A percentile compares a stretch with the other conserved stretches of the same genome.
These are phyloP conservation scores for Tephrocybe sp. DNA, from an alignment of 768 basidiomycete species.

Conservation along the genomic window DNA sequence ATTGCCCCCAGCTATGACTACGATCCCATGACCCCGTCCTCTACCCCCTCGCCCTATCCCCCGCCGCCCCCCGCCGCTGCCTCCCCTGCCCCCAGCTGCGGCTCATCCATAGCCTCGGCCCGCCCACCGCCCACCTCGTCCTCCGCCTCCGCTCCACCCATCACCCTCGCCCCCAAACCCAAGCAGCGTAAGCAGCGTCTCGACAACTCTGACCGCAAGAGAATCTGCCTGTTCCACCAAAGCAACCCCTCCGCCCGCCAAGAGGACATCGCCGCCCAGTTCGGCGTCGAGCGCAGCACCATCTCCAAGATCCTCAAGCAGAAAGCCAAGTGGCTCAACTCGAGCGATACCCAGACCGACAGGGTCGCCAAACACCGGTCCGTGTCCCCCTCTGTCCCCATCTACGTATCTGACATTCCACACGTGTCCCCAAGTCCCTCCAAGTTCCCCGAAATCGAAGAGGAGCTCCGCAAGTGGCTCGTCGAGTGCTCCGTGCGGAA, in stretches of 20 bases:
- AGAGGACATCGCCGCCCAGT: conserved; percentile 78
- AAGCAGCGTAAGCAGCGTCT: conserved; percentile 73
- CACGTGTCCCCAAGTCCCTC: conserved; percentile 50
- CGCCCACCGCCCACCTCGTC: conserved; percentile 54
- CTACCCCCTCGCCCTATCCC: conserved; percentile 48
- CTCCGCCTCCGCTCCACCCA: conserved; percentile 31
- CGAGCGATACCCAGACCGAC: conserved; percentile 56
- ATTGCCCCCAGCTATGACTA: conserved; percentile 32
- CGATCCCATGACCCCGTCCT: conserved; percentile 44
- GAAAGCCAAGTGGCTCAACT: conserved; percentile 79
- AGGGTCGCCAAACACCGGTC: conserved; percentile 73
- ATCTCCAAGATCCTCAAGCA: conserved; percentile 90
- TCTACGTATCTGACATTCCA: neutral
- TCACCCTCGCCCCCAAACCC: neutral
- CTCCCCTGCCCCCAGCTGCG: conserved; percentile 66
- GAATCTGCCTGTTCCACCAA: conserved; percentile 68
- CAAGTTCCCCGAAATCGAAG: conserved; percentile 80
- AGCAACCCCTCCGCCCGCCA: conserved; percentile 71
- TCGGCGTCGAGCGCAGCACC: conserved; percentile 88
- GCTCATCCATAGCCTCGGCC: too few species aligned
- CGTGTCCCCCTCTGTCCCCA: neutral
- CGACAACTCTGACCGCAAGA: conserved; percentile 70
- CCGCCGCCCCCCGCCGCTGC: conserved; percentile 52
- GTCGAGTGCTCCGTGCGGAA: conserved; percentile 47
- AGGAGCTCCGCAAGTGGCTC: conserved; percentile 60